Evolutionary conservation across 2,329 filamentous ascomycete genomes (phyloP).

Genomic region (Colletotrichum sp.): DNA sequence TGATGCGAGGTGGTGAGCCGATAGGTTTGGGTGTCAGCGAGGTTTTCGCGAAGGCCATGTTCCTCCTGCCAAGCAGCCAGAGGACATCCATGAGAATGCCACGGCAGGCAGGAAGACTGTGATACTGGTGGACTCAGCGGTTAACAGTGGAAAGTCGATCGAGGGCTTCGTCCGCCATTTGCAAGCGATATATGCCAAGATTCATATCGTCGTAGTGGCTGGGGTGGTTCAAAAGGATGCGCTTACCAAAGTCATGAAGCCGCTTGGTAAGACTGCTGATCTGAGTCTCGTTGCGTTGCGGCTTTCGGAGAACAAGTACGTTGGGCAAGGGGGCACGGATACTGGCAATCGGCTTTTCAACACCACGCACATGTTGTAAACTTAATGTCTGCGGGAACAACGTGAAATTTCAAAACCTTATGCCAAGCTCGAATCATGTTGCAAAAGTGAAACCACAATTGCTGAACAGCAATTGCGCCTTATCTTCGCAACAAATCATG

Average conservation of each 20-base stretch:
- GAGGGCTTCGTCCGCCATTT: slow-evolving; percentile 53
- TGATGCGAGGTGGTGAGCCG: slow-evolving; percentile 69
- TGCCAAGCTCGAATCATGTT: too few relatives aligned
- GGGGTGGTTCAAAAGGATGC: slow-evolving; percentile 55
- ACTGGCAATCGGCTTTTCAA: slow-evolving; percentile 67
- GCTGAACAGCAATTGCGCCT: too few relatives aligned
- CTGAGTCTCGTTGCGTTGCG: slow-evolving; percentile 57
- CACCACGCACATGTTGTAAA: slow-evolving; percentile 49
- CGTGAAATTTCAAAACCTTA: too few relatives aligned
- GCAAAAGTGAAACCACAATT: too few relatives aligned
- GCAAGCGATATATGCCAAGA: slow-evolving; percentile 36
- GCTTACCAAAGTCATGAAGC: slow-evolving; percentile 19
- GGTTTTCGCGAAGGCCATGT: slow-evolving; percentile 55
- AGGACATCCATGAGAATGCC: slow-evolving; percentile 48
- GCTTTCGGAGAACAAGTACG: slow-evolving; percentile 61
- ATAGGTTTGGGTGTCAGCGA: slow-evolving; percentile 65
- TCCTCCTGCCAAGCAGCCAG: slow-evolving; percentile 44
- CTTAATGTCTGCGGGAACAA: too few relatives aligned
- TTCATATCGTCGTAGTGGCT: slow-evolving; percentile 59
- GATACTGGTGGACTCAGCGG: slow-evolving; percentile 64
- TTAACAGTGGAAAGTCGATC: slow-evolving; percentile 61
- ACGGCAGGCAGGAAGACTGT: slow-evolving; percentile 43
- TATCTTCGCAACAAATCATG: too few relatives aligned
- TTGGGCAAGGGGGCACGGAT: slow-evolving; percentile 55
- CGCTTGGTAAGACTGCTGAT: slow-evolving; percentile 27